Evolutionary conservation across 768 basidiomycete species (phyloP), one percentile per base, ranked within the genome.

Genomic region (Lenzites betulinus): DNA sequence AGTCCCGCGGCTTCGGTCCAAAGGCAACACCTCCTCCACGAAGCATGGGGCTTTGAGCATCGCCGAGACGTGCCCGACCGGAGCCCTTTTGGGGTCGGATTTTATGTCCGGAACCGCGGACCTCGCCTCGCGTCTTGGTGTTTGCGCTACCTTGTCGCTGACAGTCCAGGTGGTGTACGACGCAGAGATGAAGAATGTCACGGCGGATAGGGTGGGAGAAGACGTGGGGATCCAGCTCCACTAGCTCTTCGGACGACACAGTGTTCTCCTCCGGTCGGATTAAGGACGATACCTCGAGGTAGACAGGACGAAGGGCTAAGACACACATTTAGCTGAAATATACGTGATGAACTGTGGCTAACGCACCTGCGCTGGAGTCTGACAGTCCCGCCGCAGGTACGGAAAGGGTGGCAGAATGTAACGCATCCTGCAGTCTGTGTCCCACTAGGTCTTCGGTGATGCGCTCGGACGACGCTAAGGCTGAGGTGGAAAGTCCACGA

Each of bases 1-100:
- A 98, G 72, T 97, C 92, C 50, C 94, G 84, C 2, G 94, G 92
- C 70, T 92, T 89, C 0, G 93, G 93, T 30, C 94, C 94, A 62
- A 94, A 95, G 7, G 93, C 93, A 41, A 90, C 84, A 66, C 96
- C 97, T 75, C 97, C 97, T 35, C 96, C 96, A 33, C 88, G 81
- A 55, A 89, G 83, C 82, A 93, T 92, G 1, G 93, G 93, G 72
- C 86, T 90, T 67, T 93, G 91, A 1, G 80, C 85, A 67, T 95
- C 93, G 48, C 95, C 96, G 11, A 97, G 77, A 71, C 97, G 92
- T 11, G 97, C 97, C 65, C 75, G 80, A 60, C 97, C 96, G 16
- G 86, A 83, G 9, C 96, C 96, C 74, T 99, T 99, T 73, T 99
- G 97, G 7, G 81, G 87, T 39, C 89, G 85, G 59, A 98, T 84